phyloP scores from a whole-genome alignment of 768 basidiomycete genomes.

The Pseudohyphozyma bogoriensis region DNA sequence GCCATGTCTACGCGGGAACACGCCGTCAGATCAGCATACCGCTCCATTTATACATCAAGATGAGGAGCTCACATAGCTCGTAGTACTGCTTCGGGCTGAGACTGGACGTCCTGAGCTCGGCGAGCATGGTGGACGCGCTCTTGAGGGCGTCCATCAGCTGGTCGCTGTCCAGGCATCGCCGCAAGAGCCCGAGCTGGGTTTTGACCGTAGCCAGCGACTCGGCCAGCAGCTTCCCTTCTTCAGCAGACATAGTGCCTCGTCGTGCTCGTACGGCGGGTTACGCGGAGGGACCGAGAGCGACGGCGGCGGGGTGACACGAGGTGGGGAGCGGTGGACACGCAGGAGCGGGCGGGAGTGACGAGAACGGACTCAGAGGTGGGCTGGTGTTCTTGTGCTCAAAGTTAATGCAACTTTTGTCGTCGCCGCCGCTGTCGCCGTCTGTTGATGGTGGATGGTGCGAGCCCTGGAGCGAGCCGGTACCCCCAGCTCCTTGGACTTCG shows the following conservation, averaged over 20 bases:
- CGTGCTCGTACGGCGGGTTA: too few species aligned
- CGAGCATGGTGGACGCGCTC: constrained; percentile 92
- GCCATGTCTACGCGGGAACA: constrained; percentile 67
- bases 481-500: too few species aligned
- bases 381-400: background rate
- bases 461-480: too few species aligned
- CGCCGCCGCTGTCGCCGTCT: too few species aligned
- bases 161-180: constrained; percentile 58
- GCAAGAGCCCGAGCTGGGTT: constrained; percentile 24
- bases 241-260: too few species aligned
- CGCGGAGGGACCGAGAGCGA: too few species aligned
- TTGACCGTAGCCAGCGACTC: constrained; percentile 26
- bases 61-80: constrained; percentile 65
- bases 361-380: background rate
- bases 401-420: too few species aligned
- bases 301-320: background rate
- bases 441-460: too few species aligned
- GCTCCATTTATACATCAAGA: background rate
- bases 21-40: background rate
- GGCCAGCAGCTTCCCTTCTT: constrained; percentile 19
- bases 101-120: constrained; percentile 85
- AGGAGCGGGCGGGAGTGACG: background rate
- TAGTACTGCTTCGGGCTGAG: constrained; percentile 96
- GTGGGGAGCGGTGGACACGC: background rate
- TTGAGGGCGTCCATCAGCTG: constrained; percentile 98